phyloP scores from a whole-genome alignment of 345 rosid species.

The Raphanus sativus region DNA sequence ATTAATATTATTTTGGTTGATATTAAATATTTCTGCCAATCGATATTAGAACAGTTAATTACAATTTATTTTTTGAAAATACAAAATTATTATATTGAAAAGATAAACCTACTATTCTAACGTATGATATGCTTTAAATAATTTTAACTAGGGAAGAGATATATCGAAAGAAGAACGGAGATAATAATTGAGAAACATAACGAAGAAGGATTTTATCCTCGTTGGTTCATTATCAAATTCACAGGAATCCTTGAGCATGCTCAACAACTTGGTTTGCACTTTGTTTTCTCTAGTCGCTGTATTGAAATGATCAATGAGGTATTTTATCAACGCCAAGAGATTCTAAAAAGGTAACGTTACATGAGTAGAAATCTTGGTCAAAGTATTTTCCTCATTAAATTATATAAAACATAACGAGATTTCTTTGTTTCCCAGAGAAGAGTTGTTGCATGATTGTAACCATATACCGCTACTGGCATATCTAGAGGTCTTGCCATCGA shows the following conservation, averaged over 20 bases:
- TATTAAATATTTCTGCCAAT: not conserved
- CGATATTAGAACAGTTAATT: not conserved
- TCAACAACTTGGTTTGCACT: conserved; percentile 38
- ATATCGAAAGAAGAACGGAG: conserved; percentile 41
- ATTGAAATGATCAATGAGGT: conserved; percentile 19
- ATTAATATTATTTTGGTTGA: not conserved
- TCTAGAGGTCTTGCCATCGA: conserved; percentile 46
- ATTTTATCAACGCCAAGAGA: conserved; percentile 36
- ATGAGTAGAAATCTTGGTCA: not conserved
- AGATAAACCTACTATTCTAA: not conserved
- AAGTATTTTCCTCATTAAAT: not conserved
- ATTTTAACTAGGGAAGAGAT: conserved; percentile 40
- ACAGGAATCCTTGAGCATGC: conserved; percentile 57
- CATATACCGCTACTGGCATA: conserved; percentile 46
- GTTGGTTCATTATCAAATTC: conserved; percentile 56
- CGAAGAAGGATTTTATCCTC: conserved; percentile 40
- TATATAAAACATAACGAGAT: not conserved
- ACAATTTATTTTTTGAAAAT: not conserved
- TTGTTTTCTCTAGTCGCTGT: conserved; percentile 29
- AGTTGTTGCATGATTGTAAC: conserved; percentile 30
- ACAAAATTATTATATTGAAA: not conserved
- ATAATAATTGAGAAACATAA: conserved; percentile 31
- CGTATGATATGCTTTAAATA: not conserved
- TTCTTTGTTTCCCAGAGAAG: conserved; percentile 39
- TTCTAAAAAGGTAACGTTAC: conserved; percentile 43